These are phyloP conservation scores for Fusarium camptoceras DNA, from an alignment of 2,329 filamentous ascomycete genomes.

Conservation along the genomic window DNA sequence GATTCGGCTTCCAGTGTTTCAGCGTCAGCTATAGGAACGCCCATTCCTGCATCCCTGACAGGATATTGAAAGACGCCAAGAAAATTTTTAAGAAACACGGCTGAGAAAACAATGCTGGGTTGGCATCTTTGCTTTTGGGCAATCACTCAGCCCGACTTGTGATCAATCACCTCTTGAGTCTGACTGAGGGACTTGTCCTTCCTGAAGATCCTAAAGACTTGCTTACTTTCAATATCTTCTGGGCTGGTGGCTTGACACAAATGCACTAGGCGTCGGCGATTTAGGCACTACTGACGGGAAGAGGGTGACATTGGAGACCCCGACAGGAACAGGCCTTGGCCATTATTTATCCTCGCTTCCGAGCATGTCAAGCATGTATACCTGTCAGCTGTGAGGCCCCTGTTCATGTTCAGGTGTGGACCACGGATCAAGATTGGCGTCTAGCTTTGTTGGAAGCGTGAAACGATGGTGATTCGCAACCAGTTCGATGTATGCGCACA, in stretches of 20 bases:
- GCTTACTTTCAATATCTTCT: slow-evolving; percentile 21
- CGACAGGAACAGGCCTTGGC: slow-evolving; percentile 14
- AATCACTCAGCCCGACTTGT: slow-evolving; percentile 11
- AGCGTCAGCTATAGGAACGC: slow-evolving; percentile 40
- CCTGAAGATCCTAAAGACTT: neutral
- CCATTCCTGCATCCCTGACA: slow-evolving; percentile 28
- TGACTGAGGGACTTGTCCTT: neutral
- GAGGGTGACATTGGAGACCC: slow-evolving; percentile 17
- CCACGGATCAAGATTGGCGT: slow-evolving; percentile 14
- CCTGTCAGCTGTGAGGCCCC: slow-evolving; percentile 12
- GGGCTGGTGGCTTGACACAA: slow-evolving; percentile 12
- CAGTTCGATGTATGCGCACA: slow-evolving; percentile 5
- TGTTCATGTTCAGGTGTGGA: slow-evolving; percentile 18
- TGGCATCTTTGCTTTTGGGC: slow-evolving; percentile 14
- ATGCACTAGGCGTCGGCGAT: slow-evolving; percentile 8
- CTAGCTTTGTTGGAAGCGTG: neutral
- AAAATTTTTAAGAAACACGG: neutral
- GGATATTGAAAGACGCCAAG: neutral
- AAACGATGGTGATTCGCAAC: slow-evolving; percentile 29
- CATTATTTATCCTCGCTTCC: slow-evolving; percentile 22
- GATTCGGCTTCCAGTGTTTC: slow-evolving; percentile 41
- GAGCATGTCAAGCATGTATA: slow-evolving; percentile 12
- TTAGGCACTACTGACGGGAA: slow-evolving; percentile 10
- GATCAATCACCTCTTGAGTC: neutral
- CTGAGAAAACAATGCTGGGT: slow-evolving; percentile 3